Percentiles rank a stretch among this genome's conserved stretches.
phyloP scores from a whole-genome alignment of 208 protist genomes.

The Trypanosoma scelopori region DNA sequence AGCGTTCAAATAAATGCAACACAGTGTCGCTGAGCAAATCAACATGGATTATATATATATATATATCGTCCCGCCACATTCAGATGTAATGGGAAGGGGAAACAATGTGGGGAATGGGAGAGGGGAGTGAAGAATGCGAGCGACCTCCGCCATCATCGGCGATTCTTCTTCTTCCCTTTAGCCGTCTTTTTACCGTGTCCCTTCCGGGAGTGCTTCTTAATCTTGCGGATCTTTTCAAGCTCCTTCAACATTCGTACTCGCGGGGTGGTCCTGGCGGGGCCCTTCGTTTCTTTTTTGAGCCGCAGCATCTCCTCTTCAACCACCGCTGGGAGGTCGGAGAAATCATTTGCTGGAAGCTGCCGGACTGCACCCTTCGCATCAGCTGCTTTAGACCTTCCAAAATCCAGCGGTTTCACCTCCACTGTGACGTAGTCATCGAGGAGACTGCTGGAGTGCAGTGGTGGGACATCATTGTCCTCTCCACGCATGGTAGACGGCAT shows the following conservation, averaged over 20 bases:
- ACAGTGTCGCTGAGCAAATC: too few relatives aligned
- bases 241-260: conserved; percentile 80
- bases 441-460: neutral
- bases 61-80: too few relatives aligned
- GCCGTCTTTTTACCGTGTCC: conserved; percentile 87
- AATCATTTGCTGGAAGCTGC: conserved; percentile 56
- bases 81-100: conserved; percentile 11
- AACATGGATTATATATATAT: too few relatives aligned
- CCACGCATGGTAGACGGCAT: conserved; percentile 63
- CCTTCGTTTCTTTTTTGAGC: conserved; percentile 72
- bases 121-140: neutral
- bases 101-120: conserved; percentile 19
- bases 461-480: neutral
- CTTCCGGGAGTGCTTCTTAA: conserved; percentile 84
- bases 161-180: conserved; percentile 83
- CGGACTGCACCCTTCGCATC: conserved; percentile 12
- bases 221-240: conserved; percentile 87
- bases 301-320: conserved; percentile 78
- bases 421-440: conserved; percentile 67
- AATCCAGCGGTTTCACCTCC: conserved; percentile 67
- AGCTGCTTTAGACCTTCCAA: conserved; percentile 2
- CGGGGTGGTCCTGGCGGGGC: conserved; percentile 66
- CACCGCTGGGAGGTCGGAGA: conserved; percentile 72
- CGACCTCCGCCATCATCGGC: conserved; percentile 28
- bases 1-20: neutral